These are phyloP conservation scores for Schizophyllum commune DNA, from an alignment of 1,284 basidiomycete species.

Conservation along the genomic window DNA sequence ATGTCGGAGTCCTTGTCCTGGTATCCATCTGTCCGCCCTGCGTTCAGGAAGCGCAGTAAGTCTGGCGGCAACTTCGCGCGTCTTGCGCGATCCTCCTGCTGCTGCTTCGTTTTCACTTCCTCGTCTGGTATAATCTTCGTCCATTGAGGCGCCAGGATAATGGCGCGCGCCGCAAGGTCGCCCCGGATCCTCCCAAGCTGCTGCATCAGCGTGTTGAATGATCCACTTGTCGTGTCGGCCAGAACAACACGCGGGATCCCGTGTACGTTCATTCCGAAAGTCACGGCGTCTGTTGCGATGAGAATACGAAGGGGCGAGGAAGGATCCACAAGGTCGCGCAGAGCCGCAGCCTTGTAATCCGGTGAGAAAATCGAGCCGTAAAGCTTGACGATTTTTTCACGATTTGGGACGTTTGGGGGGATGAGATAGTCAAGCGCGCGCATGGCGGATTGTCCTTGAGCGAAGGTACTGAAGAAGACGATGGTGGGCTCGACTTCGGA, in stretches of 20 bases:
- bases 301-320: conserved; percentile 1
- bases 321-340: conserved; percentile 4
- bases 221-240: background rate
- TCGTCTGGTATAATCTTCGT: background rate
- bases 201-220: conserved; percentile 2
- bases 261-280: conserved; percentile 4
- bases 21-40: no score
- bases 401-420: conserved; percentile 6
- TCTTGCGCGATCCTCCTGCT: background rate
- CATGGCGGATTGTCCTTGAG: conserved; percentile 8
- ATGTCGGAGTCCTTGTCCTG: background rate
- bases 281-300: background rate
- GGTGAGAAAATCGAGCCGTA: conserved; percentile 9
- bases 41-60: background rate
- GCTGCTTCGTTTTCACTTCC: conserved; percentile 1
- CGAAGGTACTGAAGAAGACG: conserved; percentile 10
- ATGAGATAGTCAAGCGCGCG: conserved; percentile 10
- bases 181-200: conserved; percentile 3
- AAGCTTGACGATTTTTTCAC: conserved; percentile 6
- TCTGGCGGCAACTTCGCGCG: conserved; percentile 3
- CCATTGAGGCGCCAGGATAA: conserved; percentile 3
- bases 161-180: background rate
- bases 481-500: conserved; percentile 7
- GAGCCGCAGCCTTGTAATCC: conserved; percentile 4
- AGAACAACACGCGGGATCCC: background rate